Evolutionary conservation across 176 grass and related monocot genomes (phyloP).

Genomic region (Triticum monococcum): DNA sequence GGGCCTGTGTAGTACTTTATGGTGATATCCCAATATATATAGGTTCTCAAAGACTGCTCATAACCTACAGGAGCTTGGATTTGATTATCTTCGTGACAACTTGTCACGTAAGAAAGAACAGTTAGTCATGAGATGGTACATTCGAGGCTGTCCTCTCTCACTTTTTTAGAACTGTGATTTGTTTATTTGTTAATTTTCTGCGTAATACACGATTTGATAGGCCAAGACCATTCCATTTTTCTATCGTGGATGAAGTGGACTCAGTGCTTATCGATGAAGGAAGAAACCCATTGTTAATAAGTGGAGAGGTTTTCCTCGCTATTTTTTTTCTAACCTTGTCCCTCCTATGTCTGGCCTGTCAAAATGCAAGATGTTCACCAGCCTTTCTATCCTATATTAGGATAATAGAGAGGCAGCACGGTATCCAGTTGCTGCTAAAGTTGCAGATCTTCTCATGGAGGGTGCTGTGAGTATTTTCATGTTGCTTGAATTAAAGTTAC

Average conservation of each 20-base stretch:
- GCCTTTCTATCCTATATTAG: constrained; percentile 39
- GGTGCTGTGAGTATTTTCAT: constrained; percentile 70
- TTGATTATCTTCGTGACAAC: constrained; percentile 96
- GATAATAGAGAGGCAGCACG: constrained; percentile 76
- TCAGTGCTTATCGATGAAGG: constrained; percentile 96
- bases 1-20: not conserved
- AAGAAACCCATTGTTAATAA: constrained; percentile 95
- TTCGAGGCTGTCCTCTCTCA: constrained; percentile 23
- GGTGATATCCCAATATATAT: constrained; percentile 6
- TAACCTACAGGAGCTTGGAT: constrained; percentile 84
- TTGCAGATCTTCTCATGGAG: constrained; percentile 77
- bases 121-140: constrained; percentile 96
- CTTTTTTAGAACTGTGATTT: not conserved
- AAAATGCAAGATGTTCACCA: constrained; percentile 26
- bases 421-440: constrained; percentile 92
- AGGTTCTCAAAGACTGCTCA: constrained; percentile 29
- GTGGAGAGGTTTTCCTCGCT: constrained; percentile 71
- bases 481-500: constrained; percentile 22
- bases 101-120: constrained; percentile 68
- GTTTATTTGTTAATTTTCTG: constrained; percentile 14
- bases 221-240: constrained; percentile 90
- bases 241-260: constrained; percentile 97
- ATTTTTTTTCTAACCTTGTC: constrained; percentile 13
- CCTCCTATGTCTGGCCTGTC: not conserved
- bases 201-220: constrained; percentile 42